Evolutionary conservation across 2,329 filamentous ascomycete species (phyloP), one percentile per base, ranked within the genome.

Genomic region (Pyricularia sp.): DNA sequence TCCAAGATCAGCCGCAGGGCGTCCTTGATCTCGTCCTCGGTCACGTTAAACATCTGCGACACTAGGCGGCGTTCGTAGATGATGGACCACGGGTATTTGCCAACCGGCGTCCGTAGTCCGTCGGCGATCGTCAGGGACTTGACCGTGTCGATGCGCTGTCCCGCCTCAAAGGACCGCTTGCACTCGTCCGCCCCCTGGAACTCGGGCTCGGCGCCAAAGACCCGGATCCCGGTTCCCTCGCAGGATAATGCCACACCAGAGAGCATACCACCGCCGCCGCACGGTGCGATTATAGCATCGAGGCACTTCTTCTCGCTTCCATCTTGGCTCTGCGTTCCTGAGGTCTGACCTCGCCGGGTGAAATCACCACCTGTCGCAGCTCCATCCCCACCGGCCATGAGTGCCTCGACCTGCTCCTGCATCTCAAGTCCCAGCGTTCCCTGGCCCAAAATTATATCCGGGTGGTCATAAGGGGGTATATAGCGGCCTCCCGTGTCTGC

Each of bases 381-480:
- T 72, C 74, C 33, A 70, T 72, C 0, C 73, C 73, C 7, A 75
- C 76, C 67, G 25, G 58, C 64, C 61, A 90, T 81, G 71, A 90
- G 74, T 63, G 84, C 82, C 4, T 76, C 78, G 1, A 90, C 91
- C 76, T 98, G 94, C 70, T 85, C 81, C 76, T 93, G 89, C 42
- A 97, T 79, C 78, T 99, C 95, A 5, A 97, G 78, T 0, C 89
- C 94, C 71, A 92, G 83, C 0, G 94, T 98, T n/a, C 94, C 95
- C 81, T 97, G 94, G 0, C 95, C 94, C 0, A 97, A 86, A 69
- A 98, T 91, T 72, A 97, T 93, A 77, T 97, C 88, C 2, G 92
- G 91, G 79, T 98, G 92, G 78, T 98, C 92, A 77, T 97, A 97
- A 0, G 95, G 94, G 68, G 94, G 94, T 4, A 99, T 86, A 11